Conservation (phyloP, 192 early-diverging fungal species). For the Rhizoclosmatium globosum region DNA sequence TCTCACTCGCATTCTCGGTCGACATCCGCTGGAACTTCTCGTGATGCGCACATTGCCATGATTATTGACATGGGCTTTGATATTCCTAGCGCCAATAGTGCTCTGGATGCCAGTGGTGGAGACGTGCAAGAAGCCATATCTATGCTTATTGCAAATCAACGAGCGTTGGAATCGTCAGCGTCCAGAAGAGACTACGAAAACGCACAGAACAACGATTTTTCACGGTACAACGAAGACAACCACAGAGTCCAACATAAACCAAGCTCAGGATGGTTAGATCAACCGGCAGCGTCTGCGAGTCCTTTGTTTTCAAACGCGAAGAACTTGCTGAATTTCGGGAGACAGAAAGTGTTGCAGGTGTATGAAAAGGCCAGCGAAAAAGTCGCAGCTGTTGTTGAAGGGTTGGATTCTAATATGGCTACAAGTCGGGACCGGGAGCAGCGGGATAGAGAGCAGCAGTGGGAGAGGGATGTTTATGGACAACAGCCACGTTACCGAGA, state of each 20-base stretch:
- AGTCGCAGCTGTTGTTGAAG: constrained; percentile 47
- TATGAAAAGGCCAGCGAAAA: constrained; percentile 69
- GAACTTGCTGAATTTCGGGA: constrained; percentile 57
- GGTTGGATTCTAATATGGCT: neutral
- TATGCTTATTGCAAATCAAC: constrained; percentile 44
- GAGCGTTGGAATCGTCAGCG: constrained; percentile 24
- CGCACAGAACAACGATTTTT: neutral
- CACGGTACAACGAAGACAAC: neutral
- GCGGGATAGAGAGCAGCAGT: neutral
- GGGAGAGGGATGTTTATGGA: neutral
- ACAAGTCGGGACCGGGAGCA: neutral
- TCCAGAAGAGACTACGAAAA: neutral
- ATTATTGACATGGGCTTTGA: constrained; percentile 86
- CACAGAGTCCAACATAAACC: neutral
- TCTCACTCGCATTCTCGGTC: neutral
- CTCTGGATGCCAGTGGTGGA: constrained; percentile 72
- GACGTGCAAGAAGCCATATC: constrained; percentile 66
- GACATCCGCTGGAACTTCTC: neutral
- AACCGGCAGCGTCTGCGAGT: constrained; percentile 59
- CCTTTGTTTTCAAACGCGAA: constrained; percentile 77
- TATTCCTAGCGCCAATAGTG: constrained; percentile 65
- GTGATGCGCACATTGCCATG: constrained; percentile 59
- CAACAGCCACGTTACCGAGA: constrained; percentile 35
- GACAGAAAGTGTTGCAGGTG: constrained; percentile 66
- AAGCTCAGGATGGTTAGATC: constrained; percentile 18